phyloP scores from a whole-genome alignment of 345 rosid genomes.

The Kernera saxatilis region DNA sequence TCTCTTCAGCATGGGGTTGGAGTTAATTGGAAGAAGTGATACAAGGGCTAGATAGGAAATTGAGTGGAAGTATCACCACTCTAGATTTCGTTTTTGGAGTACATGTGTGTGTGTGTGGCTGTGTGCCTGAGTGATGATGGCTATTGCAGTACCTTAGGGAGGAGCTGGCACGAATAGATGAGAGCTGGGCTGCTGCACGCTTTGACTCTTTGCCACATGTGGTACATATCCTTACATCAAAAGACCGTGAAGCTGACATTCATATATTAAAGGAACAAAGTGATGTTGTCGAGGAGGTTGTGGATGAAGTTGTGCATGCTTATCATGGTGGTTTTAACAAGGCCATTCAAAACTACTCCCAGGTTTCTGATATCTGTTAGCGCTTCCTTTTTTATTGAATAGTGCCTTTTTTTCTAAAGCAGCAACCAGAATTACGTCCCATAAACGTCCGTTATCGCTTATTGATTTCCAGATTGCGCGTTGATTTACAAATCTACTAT shows the following conservation, averaged over 20 bases:
- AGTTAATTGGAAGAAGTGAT: background rate
- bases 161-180: conserved; percentile 73
- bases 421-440: background rate
- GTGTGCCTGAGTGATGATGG: conserved; percentile 24
- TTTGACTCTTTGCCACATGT: conserved; percentile 98
- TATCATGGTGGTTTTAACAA: conserved; percentile 96
- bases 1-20: background rate
- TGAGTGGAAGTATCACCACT: background rate
- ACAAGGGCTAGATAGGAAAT: conserved; percentile 4
- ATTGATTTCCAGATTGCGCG: background rate
- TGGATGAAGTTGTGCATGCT: conserved; percentile 98
- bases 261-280: conserved; percentile 77
- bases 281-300: conserved; percentile 95
- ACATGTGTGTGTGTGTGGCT: conserved; percentile 1
- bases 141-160: conserved; percentile 72
- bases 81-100: conserved; percentile 2
- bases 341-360: conserved; percentile 99
- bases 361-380: conserved; percentile 45
- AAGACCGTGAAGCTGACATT: conserved; percentile 84
- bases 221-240: conserved; percentile 89
- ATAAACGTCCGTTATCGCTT: background rate
- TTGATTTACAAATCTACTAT: background rate
- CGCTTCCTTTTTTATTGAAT: background rate
- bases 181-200: conserved; percentile 90
- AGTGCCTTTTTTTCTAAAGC: background rate